Conservation (phyloP, 1,284 basidiomycete genomes). For the Abortiporus biennis region DNA sequence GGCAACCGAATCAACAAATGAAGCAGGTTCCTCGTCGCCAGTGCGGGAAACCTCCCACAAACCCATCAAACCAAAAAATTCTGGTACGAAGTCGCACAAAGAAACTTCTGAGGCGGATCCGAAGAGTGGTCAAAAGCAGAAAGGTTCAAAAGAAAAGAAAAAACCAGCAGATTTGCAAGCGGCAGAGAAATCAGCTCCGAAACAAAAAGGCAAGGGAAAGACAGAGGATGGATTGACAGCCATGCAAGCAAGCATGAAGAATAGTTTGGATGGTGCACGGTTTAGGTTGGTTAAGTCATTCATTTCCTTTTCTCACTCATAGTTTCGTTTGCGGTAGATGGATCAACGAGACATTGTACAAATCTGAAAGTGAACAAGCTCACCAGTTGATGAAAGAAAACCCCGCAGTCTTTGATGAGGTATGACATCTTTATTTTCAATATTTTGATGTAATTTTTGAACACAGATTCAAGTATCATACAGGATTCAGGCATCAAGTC, state of each 20-base stretch:
- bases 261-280: conserved; percentile 76
- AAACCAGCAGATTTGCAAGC: neutral
- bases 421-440: conserved; percentile 26
- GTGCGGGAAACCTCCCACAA: neutral
- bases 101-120: conserved; percentile 17
- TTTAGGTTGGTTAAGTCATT: conserved; percentile 55
- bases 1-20: conserved; percentile 4
- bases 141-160: conserved; percentile 19
- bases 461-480: conserved; percentile 66
- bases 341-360: conserved; percentile 88
- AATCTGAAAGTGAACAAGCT: conserved; percentile 70
- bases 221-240: conserved; percentile 46
- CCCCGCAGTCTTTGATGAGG: conserved; percentile 71
- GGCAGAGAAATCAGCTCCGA: neutral
- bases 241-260: conserved; percentile 71
- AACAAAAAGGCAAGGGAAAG: conserved; percentile 3
- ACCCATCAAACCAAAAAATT: neutral
- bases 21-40: conserved; percentile 3
- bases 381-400: conserved; percentile 79
- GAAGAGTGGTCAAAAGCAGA: conserved; percentile 27
- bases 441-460: neutral
- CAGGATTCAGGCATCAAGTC: conserved; percentile 85
- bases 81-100: conserved; percentile 11
- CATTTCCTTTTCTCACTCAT: neutral
- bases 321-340: conserved; percentile 39